Evolutionary conservation across 2,329 filamentous ascomycete genomes (phyloP).

Genomic region (Fusarium aywerte): DNA sequence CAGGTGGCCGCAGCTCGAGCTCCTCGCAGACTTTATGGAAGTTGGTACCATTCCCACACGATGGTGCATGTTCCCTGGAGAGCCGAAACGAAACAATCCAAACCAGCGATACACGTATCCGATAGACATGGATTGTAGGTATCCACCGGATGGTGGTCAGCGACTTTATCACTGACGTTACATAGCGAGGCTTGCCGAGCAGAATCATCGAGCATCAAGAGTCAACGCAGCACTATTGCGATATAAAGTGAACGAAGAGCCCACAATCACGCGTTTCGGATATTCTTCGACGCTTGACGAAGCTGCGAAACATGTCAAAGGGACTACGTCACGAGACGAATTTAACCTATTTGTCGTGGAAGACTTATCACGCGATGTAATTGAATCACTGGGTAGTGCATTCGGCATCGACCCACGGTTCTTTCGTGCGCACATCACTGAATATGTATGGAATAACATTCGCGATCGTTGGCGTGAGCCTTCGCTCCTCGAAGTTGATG

Average conservation of each 20-base stretch:
- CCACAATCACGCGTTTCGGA: background rate
- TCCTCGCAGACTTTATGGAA: background rate
- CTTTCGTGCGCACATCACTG: background rate
- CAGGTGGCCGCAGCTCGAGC: background rate
- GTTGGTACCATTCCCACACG: background rate
- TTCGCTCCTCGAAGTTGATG: background rate
- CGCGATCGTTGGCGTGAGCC: conserved; percentile 2
- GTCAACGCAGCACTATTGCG: background rate
- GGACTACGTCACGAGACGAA: too few species aligned
- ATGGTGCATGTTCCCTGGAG: background rate
- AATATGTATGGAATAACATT: conserved; percentile 3
- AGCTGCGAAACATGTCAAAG: background rate
- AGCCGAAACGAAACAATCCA: background rate
- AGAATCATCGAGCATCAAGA: background rate
- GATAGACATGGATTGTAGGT: rapidly evolving
- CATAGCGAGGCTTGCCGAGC: background rate
- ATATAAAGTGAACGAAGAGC: background rate
- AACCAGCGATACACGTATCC: background rate
- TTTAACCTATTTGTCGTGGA: background rate
- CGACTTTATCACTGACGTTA: background rate
- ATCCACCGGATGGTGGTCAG: rapidly evolving
- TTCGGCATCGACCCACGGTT: background rate
- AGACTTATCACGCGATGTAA: background rate
- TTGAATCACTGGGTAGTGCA: background rate
- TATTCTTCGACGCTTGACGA: background rate